phyloP scores from a whole-genome alignment of 2,329 filamentous ascomycete species.

The Talaromyces sp. region DNA sequence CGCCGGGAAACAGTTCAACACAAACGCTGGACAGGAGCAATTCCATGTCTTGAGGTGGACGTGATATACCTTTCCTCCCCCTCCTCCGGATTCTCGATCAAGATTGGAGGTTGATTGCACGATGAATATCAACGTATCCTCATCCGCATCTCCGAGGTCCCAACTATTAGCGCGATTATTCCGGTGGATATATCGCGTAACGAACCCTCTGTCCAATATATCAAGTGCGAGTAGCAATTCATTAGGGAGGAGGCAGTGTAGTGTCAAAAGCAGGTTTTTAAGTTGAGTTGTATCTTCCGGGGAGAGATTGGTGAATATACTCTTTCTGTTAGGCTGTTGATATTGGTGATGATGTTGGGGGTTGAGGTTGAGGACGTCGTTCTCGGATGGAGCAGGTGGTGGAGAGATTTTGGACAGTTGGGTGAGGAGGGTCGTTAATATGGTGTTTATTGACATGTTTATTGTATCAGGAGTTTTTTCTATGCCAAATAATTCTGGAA shows the following conservation, averaged over 20 bases:
- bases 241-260: constrained; percentile 81
- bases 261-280: constrained; percentile 65
- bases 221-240: constrained; percentile 82
- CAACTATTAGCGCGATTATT: constrained; percentile 9
- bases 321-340: constrained; percentile 23
- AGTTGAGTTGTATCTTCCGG: constrained; percentile 19
- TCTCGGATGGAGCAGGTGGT: not conserved
- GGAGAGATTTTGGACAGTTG: constrained; percentile 14
- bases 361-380: not conserved
- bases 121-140: constrained; percentile 50
- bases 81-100: constrained; percentile 15
- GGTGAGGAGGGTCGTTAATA: constrained; percentile 14
- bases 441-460: not conserved
- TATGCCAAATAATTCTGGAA: no score
- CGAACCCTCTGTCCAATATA: constrained; percentile 73
- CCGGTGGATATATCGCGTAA: constrained; percentile 53
- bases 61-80: constrained; percentile 54
- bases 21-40: constrained; percentile 84
- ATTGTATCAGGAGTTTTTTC: not conserved
- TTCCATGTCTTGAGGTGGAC: constrained; percentile 77
- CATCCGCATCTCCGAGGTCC: not conserved
- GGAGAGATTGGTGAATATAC: constrained; percentile 9
- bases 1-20: constrained; percentile 62
- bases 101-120: constrained; percentile 56
- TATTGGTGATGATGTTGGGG: not conserved